phyloP scores from a whole-genome alignment of 352 stramenopile species.

The Phytophthora litchii region DNA sequence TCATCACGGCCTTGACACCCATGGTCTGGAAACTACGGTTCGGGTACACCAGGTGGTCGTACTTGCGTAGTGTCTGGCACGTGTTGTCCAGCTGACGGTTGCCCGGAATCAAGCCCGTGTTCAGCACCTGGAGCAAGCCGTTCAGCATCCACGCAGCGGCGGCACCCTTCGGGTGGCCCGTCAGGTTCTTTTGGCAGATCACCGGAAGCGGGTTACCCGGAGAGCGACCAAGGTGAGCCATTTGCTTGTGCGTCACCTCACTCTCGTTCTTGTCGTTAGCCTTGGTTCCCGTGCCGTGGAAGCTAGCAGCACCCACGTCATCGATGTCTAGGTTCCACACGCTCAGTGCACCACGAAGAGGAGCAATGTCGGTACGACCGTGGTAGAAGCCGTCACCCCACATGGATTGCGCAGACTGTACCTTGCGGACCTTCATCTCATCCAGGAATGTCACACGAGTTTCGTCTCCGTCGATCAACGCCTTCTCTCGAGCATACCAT shows the following conservation, averaged over 20 bases:
- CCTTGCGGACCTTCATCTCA: slow-evolving; percentile 71
- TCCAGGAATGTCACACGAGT: slow-evolving; percentile 56
- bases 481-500: slow-evolving; percentile 71
- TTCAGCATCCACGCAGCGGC: slow-evolving; percentile 88
- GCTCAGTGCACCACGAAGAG: slow-evolving; percentile 74
- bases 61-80: slow-evolving; percentile 66
- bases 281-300: slow-evolving; percentile 86
- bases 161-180: slow-evolving; percentile 83
- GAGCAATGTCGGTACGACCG: slow-evolving; percentile 66
- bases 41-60: slow-evolving; percentile 81
- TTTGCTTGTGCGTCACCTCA: slow-evolving; percentile 87
- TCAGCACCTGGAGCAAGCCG: slow-evolving; percentile 81
- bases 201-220: slow-evolving; percentile 78
- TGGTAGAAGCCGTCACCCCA: slow-evolving; percentile 78
- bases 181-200: slow-evolving; percentile 86
- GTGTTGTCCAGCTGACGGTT: slow-evolving; percentile 89
- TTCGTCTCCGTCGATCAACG: slow-evolving; percentile 42
- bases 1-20: slow-evolving; percentile 77
- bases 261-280: slow-evolving; percentile 91
- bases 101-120: slow-evolving; percentile 73
- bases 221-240: slow-evolving; percentile 76
- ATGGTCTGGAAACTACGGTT: slow-evolving; percentile 81
- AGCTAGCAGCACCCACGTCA: slow-evolving; percentile 82
- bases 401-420: slow-evolving; percentile 64
- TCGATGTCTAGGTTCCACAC: slow-evolving; percentile 84